Base-by-base conservation (phyloP, 2,329 filamentous ascomycete genomes). In the Xylaria arbuscula region DNA sequence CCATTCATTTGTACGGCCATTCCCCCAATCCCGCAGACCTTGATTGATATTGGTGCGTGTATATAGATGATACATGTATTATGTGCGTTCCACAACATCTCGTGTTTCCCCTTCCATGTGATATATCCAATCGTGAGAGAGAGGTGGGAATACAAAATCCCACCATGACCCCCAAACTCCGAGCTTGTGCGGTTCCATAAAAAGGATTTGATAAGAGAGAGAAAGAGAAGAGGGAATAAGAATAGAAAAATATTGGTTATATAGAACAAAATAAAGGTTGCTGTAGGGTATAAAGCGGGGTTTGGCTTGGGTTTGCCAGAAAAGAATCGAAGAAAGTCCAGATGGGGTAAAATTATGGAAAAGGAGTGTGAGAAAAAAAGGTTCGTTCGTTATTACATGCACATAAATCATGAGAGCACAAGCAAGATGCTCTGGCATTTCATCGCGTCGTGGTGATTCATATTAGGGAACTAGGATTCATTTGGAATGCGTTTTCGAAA, bases 271-370 rank as follows among this genome's bases (percentile, higher is more conserved):
- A 34, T 38, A 32, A 68, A 63, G 57, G 24, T 51, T 62, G 58
- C 64, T 54, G 54, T 66, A 58, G 61, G 62, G 56, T 62, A 68
- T 55, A 68, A 70, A 63, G 64, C 47, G 62, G 66, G 54, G 50
- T n/a, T 40, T 42, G 61, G 57, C 55, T 57, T 50, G 17, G 36
- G 15, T 28, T 62, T 24, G 19, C 58, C 45, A 60, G 56, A 32
- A 58, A 28, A 53, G 64, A 66, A 66, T 54, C 38, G 38, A 65
- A 64, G 19, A 11, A 17, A 13, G 53, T 51, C 19, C 24, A 24
- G 34, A 53, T 22, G 36, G 8, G 11, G 15, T 24, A 19, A 54
- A 36, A 54, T 10, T 5, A 34, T 2, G 1, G 7, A 55, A 58
- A 42, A 57, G 17, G 13, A 47, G 50, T n/a, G 62, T 58, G 55